Evolutionary conservation across 2,329 filamentous ascomycete genomes (phyloP).

Genomic region (Cladophialophora bantiana): DNA sequence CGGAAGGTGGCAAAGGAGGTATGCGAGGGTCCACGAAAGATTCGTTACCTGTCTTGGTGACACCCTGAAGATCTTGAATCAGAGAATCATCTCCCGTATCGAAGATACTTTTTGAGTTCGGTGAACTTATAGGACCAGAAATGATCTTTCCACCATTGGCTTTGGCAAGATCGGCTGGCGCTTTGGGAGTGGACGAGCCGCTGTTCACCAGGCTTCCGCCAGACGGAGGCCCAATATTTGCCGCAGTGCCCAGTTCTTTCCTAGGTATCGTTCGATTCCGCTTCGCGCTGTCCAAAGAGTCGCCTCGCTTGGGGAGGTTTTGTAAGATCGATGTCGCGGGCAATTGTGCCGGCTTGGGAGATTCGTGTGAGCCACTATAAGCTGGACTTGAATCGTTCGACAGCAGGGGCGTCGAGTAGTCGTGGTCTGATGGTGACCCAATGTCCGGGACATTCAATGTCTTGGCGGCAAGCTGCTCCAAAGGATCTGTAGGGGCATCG

Average conservation of each 20-base stretch:
- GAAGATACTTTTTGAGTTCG: constrained; percentile 48
- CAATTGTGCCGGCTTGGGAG: constrained; percentile 46
- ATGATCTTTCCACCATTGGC: constrained; percentile 53
- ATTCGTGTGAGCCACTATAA: constrained; percentile 59
- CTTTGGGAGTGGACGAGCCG: constrained; percentile 17
- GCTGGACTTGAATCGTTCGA: constrained; percentile 66
- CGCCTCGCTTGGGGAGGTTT: constrained; percentile 62
- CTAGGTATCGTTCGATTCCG: constrained; percentile 58
- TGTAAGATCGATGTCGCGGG: constrained; percentile 44
- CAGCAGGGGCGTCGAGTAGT: constrained; percentile 55
- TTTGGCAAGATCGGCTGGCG: constrained; percentile 38
- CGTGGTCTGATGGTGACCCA: constrained; percentile 38
- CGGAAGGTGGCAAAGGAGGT: constrained; percentile 61
- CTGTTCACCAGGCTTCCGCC: constrained; percentile 45
- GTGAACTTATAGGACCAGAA: constrained; percentile 53
- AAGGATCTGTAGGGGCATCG: constrained; percentile 24
- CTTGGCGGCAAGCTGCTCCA: constrained; percentile 28
- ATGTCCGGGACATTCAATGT: constrained; percentile 44
- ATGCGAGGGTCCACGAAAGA: constrained; percentile 66
- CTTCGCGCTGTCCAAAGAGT: constrained; percentile 61
- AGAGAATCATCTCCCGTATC: constrained; percentile 48
- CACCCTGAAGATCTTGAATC: constrained; percentile 28
- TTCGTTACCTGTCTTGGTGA: constrained; percentile 49
- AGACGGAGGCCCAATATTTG: constrained; percentile 46
- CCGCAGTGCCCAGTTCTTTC: constrained; percentile 63